These are phyloP conservation scores for Spirogloea muscicola DNA, from an alignment of 139 green algal species.

Conservation along the genomic window DNA sequence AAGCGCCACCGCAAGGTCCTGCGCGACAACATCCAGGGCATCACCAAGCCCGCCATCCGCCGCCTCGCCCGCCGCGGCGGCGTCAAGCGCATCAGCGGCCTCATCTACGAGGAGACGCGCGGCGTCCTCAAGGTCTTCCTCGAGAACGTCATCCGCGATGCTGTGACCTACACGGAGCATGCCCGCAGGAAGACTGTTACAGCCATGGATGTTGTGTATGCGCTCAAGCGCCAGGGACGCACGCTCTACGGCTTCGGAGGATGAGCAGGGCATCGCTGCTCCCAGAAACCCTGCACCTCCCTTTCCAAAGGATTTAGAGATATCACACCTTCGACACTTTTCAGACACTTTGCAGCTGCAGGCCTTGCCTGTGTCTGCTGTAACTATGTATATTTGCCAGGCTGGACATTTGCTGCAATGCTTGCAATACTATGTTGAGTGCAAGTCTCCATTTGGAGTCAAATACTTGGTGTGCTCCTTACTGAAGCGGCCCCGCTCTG, in stretches of 20 bases:
- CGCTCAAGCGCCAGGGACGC: constrained; percentile 90
- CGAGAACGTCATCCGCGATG: constrained; percentile 70
- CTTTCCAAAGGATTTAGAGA: too few relatives aligned
- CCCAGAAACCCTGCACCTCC: too few relatives aligned
- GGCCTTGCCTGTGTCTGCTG: too few relatives aligned
- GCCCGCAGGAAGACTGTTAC: constrained; percentile 93
- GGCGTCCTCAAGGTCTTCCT: constrained; percentile 64
- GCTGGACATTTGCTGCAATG: too few relatives aligned
- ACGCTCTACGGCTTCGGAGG: constrained; percentile 89
- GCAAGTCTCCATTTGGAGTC: too few relatives aligned
- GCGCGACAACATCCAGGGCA: constrained; percentile 90
- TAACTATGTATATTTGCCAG: too few relatives aligned
- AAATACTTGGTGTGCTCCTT: too few relatives aligned
- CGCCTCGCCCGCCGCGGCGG: constrained; percentile 77
- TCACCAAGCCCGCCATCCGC: constrained; percentile 84
- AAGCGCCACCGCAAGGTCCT: constrained; percentile 58
- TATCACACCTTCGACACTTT: too few relatives aligned
- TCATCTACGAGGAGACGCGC: constrained; percentile 87
- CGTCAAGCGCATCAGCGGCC: constrained; percentile 77
- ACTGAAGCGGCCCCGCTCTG: too few relatives aligned
- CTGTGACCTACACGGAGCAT: constrained; percentile 97
- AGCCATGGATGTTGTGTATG: constrained; percentile 92
- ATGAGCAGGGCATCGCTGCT: too few relatives aligned
- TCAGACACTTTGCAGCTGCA: too few relatives aligned
- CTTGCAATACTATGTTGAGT: too few relatives aligned